Evolutionary conservation across 2,329 filamentous ascomycete genomes (phyloP), one percentile per base, ranked within the genome.

Genomic region (Stachybotrys elegans): DNA sequence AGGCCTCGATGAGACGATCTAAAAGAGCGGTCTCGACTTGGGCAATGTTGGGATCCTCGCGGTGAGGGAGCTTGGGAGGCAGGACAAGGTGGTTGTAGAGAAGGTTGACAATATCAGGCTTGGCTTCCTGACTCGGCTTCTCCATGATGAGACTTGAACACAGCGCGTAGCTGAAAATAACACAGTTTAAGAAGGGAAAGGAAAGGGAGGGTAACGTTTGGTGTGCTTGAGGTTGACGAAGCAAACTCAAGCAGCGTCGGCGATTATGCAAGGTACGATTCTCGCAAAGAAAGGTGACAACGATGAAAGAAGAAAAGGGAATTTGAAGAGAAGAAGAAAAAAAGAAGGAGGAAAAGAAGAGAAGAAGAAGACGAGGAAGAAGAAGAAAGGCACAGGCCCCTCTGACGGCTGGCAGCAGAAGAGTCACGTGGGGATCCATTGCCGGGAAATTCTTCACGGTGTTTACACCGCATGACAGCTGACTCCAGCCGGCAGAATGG

Each of bases 21-120:
- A 50, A 40, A 8, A 51, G 39, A 4, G 39, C 40, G 20, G 32
- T 45, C 20, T 57, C 54, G 8, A 57, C 42, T 1, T 48, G 45
- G 20, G 19, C 25, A 1, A 49, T 2, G 9, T 56, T 48, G 4
- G 47, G 32, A 11, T 57, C 55, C 17, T 53, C 45, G 2, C 43
- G 41, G 19, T 56, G 52, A 12, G 55, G 55, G 12, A 57, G 54
- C 4, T 51, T 43, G 0, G 50, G 54, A 3, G 55, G 55, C 2
- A 57, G 27, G 2, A 45, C 52, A 7, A 57, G 49, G 16, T 57
- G 55, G n/a, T 58, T 51, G 19, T 52, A 58, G 5, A 57, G 23
- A n/a, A n/a, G n/a, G n/a, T n/a, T n/a, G n/a, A n/a, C n/a, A n/a
- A n/a, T n/a, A n/a, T n/a, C n/a, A n/a, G n/a, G n/a, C n/a, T n/a